phyloP scores from a whole-genome alignment of 192 early-diverging fungal species.

The Coemansia sp. region DNA sequence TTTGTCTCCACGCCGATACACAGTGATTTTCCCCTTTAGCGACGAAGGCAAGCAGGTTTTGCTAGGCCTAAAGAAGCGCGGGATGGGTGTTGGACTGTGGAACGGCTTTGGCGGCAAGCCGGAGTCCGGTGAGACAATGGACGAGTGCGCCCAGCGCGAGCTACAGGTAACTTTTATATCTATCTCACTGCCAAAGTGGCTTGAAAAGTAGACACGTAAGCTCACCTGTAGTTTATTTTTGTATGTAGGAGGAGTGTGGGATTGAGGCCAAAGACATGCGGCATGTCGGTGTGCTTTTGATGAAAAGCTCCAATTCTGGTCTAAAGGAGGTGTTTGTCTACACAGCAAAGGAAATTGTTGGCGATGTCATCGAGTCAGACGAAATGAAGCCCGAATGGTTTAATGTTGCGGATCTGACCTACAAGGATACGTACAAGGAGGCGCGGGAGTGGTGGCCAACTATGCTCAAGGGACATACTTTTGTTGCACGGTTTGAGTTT shows the following conservation, averaged over 20 bases:
- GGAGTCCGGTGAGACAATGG: constrained; percentile 67
- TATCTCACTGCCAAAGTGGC: background rate
- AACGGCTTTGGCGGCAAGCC: constrained; percentile 84
- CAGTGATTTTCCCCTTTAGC: constrained; percentile 37
- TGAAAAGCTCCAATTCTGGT: constrained; percentile 58
- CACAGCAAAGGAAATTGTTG: constrained; percentile 47
- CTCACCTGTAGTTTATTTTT: background rate
- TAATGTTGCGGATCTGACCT: constrained; percentile 59
- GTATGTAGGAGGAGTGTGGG: constrained; percentile 60
- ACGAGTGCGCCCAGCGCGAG: constrained; percentile 66
- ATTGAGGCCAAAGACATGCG: constrained; percentile 49
- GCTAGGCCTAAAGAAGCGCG: constrained; percentile 80
- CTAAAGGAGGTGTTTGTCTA: constrained; percentile 64
- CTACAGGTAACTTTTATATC: constrained; percentile 47
- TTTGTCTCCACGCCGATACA: constrained; percentile 13
- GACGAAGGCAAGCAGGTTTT: constrained; percentile 48
- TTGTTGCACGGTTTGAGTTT: constrained; percentile 42
- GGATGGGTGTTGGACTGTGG: constrained; percentile 69
- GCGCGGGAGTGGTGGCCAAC: constrained; percentile 47
- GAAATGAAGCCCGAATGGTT: constrained; percentile 82
- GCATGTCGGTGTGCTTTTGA: constrained; percentile 61
- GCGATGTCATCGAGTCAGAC: constrained; percentile 66
- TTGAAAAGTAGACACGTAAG: background rate
- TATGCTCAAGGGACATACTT: constrained; percentile 25
- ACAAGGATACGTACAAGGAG: constrained; percentile 56